Evolutionary conservation across 2,329 filamentous ascomycete species (phyloP).

Genomic region (Madurella mycetomatis): DNA sequence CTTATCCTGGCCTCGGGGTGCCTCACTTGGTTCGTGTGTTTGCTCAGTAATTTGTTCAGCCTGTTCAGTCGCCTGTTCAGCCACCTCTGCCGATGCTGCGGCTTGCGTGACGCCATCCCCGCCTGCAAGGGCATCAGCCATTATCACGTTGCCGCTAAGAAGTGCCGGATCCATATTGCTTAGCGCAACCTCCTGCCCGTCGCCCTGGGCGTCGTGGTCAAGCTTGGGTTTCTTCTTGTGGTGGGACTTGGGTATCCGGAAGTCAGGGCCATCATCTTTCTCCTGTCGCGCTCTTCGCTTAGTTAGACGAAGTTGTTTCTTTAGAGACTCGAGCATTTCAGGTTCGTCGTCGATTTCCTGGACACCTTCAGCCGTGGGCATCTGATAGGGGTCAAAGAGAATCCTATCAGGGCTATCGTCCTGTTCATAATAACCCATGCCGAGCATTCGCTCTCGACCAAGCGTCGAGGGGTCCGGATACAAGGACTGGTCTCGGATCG

Average conservation of each 20-base stretch:
- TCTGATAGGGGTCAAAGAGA: conserved; percentile 55
- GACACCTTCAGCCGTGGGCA: conserved; percentile 44
- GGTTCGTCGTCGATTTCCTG: conserved; percentile 36
- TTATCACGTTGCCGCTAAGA: conserved; percentile 26
- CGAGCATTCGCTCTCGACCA: conserved; percentile 47
- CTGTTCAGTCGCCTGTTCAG: conserved; percentile 3
- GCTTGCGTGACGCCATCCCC: conserved; percentile 10
- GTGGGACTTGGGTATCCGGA: conserved; percentile 40
- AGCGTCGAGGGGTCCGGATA: conserved; percentile 49
- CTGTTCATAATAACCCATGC: conserved; percentile 58
- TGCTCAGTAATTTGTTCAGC: too few species aligned
- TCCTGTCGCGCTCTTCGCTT: conserved; percentile 51
- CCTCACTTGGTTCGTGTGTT: conserved; percentile 3
- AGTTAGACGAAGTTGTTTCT: conserved; percentile 49
- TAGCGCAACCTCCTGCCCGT: conserved; percentile 33
- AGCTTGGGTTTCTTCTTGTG: conserved; percentile 39
- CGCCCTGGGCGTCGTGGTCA: conserved; percentile 31
- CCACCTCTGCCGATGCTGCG: conserved; percentile 3
- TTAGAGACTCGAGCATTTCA: conserved; percentile 51
- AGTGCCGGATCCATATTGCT: conserved; percentile 53
- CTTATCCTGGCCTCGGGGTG: conserved; percentile 10
- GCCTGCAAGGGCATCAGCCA: conserved; percentile 19
- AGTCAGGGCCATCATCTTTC: conserved; percentile 53
- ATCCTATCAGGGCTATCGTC: conserved; percentile 55
- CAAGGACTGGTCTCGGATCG: conserved; percentile 29